Evolutionary conservation across 176 grass and related monocot genomes (phyloP), one percentile per base, ranked within the genome.

Genomic region (Rhynchospora breviuscula): DNA sequence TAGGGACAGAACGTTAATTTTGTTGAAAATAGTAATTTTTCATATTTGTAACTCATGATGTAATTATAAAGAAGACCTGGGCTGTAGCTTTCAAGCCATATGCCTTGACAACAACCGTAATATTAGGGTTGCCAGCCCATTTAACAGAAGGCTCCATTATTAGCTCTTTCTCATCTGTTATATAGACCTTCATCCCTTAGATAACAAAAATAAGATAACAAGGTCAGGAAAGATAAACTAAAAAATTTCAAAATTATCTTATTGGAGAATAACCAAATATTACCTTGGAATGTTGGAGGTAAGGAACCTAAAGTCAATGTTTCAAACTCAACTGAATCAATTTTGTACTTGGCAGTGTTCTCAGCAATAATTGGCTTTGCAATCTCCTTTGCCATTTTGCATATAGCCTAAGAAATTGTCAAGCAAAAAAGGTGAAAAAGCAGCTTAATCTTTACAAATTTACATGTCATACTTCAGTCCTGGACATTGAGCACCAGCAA

Each of bases 101-200:
- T 77, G 93, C 90, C 86, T 92, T 96, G 17, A 96, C 87, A 33
- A 90, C 89, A 84, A 96, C 80, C n/a, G 85, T 96, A 52, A 96
- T 85, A 86, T 92, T 92, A 79, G 93, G 93, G 84, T 96, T 96
- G 51, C 88, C 93, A 75, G 93, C 93, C 93, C 93, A 96, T 83
- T 96, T 96, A 29, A 96, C 19, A 29, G 83, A 89, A 79, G 90
- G 93, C 73, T 96, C 93, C 93, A 96, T 92, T 63, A 96, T 96
- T 51, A 96, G 52, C 61, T 96, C 93, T 67, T 88, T 90, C 78
- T 96, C 93, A 43, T 92, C 93, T 57, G 93, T 92, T 64, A 61
- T 88, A 78, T 92, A 96, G 22, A 92, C 93, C 58, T 96, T 96
- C 93, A 96, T 96, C 85, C 93, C 93, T 96, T 33, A 8, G 86